Conservation (phyloP, 305 asterid species). For the Fraxinus paxiana region DNA sequence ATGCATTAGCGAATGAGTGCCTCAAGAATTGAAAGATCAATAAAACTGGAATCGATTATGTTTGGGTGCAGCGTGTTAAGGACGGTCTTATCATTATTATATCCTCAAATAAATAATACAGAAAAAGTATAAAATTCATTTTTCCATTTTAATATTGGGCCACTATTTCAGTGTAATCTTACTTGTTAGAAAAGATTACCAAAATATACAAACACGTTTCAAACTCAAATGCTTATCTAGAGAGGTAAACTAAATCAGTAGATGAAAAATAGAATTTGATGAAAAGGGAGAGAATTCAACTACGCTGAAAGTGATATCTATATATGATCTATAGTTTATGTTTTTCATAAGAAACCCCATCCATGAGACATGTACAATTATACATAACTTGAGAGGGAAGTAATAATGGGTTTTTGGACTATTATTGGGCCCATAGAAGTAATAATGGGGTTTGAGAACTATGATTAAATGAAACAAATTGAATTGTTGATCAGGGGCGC, state of each 20-base stretch:
- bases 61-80: background rate
- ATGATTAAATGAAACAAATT: background rate
- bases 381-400: background rate
- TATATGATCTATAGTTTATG: background rate
- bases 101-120: background rate
- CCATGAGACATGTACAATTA: background rate
- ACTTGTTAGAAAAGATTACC: conserved; percentile 8
- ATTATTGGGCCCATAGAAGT: background rate
- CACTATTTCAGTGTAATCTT: background rate
- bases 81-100: background rate
- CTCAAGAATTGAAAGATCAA: background rate
- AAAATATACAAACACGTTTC: conserved; percentile 4
- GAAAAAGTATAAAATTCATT: background rate
- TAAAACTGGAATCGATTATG: background rate
- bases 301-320: background rate
- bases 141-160: background rate
- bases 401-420: conserved; percentile 1
- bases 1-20: background rate
- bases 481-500: background rate
- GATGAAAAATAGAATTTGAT: conserved; percentile 4
- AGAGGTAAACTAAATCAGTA: conserved; percentile 2
- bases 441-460: too few species aligned
- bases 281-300: background rate
- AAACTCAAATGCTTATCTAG: background rate
- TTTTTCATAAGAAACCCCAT: background rate